phyloP scores from a whole-genome alignment of 1,139 yeast genomes.

The Saccharomyces uvarum region DNA sequence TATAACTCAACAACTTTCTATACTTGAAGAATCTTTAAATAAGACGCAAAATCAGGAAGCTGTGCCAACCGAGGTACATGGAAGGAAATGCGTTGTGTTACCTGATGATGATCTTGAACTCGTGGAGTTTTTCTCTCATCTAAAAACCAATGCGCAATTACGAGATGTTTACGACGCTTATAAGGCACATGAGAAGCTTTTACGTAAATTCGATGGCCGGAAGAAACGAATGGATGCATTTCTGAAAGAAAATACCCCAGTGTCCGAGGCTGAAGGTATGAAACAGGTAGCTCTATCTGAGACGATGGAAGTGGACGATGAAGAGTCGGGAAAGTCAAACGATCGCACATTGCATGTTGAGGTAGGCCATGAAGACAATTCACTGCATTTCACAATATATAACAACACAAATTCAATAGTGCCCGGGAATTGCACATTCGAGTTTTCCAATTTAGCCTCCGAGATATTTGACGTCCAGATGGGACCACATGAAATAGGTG shows the following conservation, averaged over 20 bases:
- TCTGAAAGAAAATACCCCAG: conserved; percentile 1
- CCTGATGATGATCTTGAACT: conserved; percentile 4
- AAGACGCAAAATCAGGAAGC: neutral
- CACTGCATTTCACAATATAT: neutral
- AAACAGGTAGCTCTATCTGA: neutral
- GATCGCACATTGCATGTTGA: neutral
- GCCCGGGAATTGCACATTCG: neutral
- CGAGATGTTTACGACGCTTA: conserved; percentile 7
- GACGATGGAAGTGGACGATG: neutral
- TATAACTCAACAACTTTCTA: neutral
- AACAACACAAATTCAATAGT: neutral
- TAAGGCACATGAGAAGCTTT: conserved; percentile 13
- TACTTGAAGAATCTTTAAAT: neutral
- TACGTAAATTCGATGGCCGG: conserved; percentile 12
- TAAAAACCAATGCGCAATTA: conserved; percentile 9
- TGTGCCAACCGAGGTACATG: neutral
- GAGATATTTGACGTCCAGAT: neutral
- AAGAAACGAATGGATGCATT: conserved; percentile 8
- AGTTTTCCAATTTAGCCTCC: neutral
- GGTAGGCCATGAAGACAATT: neutral
- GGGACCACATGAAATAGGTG: neutral
- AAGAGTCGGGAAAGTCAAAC: neutral
- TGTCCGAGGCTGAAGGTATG: neutral
- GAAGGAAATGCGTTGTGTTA: neutral
- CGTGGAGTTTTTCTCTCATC: conserved; percentile 5